These are phyloP conservation scores for Aureobasidium vineae DNA, from an alignment of 2,329 filamentous ascomycete species.

Conservation along the genomic window DNA sequence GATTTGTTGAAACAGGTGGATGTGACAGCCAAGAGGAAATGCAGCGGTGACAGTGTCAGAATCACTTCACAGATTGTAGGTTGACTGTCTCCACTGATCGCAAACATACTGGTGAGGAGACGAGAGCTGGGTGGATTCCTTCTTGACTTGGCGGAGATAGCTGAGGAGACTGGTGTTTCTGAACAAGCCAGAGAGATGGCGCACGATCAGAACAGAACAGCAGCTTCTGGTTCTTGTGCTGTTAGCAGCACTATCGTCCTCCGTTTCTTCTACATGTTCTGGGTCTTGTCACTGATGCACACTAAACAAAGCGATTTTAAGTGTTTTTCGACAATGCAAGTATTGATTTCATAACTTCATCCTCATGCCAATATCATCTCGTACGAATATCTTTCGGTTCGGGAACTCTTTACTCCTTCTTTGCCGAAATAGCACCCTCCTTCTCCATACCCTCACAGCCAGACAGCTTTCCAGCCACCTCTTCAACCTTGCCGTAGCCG, in stretches of 20 bases:
- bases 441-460: constrained; percentile 69
- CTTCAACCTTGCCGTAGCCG: constrained; percentile 63
- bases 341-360: constrained; percentile 8
- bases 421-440: constrained; percentile 49
- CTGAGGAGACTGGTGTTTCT: neutral
- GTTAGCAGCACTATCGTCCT: too few relatives aligned
- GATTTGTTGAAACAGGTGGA: neutral
- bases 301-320: neutral
- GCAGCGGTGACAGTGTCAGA: neutral
- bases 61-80: neutral
- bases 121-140: neutral
- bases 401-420: neutral
- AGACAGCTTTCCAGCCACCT: constrained; percentile 61
- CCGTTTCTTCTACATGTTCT: too few relatives aligned
- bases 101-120: neutral
- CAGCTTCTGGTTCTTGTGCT: too few relatives aligned
- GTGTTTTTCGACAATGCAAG: neutral
- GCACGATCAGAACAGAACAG: neutral
- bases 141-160: neutral
- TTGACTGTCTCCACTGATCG: neutral
- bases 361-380: neutral
- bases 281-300: neutral
- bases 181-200: neutral
- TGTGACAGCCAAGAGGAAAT: neutral
- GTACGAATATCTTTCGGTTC: neutral